Conservation (phyloP, 2,329 filamentous ascomycete genomes). For the Monosporascus sp. region DNA sequence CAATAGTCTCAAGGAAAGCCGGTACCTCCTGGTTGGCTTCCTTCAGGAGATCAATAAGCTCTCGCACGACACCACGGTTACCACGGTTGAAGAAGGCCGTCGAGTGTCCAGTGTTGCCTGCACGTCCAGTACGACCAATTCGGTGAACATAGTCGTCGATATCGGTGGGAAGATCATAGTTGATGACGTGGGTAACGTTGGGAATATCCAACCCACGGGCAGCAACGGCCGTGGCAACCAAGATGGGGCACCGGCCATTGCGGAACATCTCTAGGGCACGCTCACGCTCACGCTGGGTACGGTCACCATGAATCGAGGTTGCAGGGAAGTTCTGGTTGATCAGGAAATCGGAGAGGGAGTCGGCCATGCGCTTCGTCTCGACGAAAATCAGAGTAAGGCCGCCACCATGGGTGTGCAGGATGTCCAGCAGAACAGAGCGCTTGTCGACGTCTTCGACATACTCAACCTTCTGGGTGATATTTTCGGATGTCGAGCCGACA, state of each 20-base stretch:
- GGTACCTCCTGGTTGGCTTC: slow-evolving; percentile 98
- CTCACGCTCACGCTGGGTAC: slow-evolving; percentile 98
- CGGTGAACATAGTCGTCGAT: slow-evolving; percentile 99
- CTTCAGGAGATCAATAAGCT: slow-evolving; percentile 95
- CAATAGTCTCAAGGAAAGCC: slow-evolving; percentile 91
- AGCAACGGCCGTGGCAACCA: slow-evolving; percentile 95
- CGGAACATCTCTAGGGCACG: slow-evolving; percentile 97
- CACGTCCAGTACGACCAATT: slow-evolving; percentile 99
- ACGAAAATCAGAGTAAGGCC: slow-evolving; percentile 97
- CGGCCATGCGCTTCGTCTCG: slow-evolving; percentile 99
- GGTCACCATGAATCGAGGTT: slow-evolving; percentile 97
- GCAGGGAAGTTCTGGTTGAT: slow-evolving; percentile 98
- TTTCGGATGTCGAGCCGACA: slow-evolving; percentile 99
- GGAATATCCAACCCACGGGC: slow-evolving; percentile 89
- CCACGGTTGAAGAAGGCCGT: slow-evolving; percentile 99
- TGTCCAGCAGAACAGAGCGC: slow-evolving; percentile 94
- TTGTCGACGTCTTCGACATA: slow-evolving; percentile 97
- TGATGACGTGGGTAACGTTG: slow-evolving; percentile 95
- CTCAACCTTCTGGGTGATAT: slow-evolving; percentile 98
- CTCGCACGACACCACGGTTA: slow-evolving; percentile 95
- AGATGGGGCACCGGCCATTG: slow-evolving; percentile 87
- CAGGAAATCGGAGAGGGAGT: slow-evolving; percentile 94
- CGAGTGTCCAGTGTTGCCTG: slow-evolving; percentile 95
- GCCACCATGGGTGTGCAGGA: slow-evolving; percentile 86
- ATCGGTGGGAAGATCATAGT: slow-evolving; percentile 98